Evolutionary conservation across 768 basidiomycete species (phyloP), one percentile per base, ranked within the genome.

Genomic region (Multifurca ochricompacta): DNA sequence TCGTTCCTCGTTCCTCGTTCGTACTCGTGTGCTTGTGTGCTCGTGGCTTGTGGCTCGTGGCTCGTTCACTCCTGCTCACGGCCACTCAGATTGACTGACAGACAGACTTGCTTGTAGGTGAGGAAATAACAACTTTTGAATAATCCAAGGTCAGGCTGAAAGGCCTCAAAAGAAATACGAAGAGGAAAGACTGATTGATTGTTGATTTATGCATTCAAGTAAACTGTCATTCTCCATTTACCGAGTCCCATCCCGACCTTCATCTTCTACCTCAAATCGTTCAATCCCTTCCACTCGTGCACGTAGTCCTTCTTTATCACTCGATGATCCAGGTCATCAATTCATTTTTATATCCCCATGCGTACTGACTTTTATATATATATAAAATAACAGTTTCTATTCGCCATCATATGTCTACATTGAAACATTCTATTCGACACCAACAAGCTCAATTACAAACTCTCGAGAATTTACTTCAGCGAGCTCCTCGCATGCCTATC

Each of bases 391-490:
- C 63, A 91, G 88, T 89, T 65, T 78, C 81, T 58, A 74, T 89
- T 49, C 80, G 88, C 52, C 82, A 80, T 62, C 87, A 90, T 56
- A 83, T 91, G 70, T 87, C 86, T 61, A 83, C 82, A 36, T 70
- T 91, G 64, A 89, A 85, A 69, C 88, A 91, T 66, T 80, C 76
- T 65, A 91, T 91, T 62, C 73, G 88, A 58, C 87, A 90, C 62
- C 85, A 91, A 65, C 86, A 89, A 72, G 87, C 87, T 18, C 86
- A 90, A 62, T 68, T 89, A 32, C 77, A 83, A 61, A 74, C 64
- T 35, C 77, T 90, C 48, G 88, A 91, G 67, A 85, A 74, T 64
- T 74, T 78, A 49, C 70, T 91, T 44, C 75, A 83, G 46, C 78
- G 79, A 60, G 80, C 80, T 16, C 84, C 87, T 14, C 78, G 88